A percentile compares a stretch with the other conserved stretches of the same genome.
Evolutionary conservation across 1,139 yeast species (phyloP).

Genomic region (Saccharomycopsis hybrid): DNA sequence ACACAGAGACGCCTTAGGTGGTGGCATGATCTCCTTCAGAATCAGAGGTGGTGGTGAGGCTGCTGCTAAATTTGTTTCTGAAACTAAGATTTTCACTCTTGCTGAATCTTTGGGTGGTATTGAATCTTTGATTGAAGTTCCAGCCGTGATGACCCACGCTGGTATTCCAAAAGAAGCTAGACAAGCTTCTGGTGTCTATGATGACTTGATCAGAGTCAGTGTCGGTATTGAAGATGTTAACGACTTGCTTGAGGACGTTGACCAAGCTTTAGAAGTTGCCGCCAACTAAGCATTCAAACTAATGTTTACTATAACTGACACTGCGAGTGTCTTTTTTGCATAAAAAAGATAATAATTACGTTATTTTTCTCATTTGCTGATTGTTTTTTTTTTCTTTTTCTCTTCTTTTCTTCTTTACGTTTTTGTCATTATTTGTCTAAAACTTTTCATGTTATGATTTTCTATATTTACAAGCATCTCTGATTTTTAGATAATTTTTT

Average conservation of each 20-base stretch:
- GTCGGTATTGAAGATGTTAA: conserved; percentile 85
- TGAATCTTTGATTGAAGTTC: conserved; percentile 81
- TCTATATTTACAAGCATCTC: too few species aligned
- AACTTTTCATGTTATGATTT: neutral
- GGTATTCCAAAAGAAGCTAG: conserved; percentile 81
- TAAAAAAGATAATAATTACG: neutral
- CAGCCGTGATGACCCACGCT: conserved; percentile 91
- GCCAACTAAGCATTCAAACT: conserved; percentile 1
- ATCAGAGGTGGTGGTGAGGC: conserved; percentile 75
- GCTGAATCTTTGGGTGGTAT: conserved; percentile 92
- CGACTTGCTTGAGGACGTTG: conserved; percentile 68
- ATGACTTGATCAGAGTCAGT: conserved; percentile 74
- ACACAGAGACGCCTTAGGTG: conserved; percentile 83
- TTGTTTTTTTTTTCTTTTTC: neutral
- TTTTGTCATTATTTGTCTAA: neutral
- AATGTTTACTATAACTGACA: neutral
- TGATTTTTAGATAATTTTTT: too few species aligned
- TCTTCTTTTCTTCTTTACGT: neutral
- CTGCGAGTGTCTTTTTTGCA: neutral
- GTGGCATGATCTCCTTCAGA: conserved; percentile 89
- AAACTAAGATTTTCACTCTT: conserved; percentile 71
- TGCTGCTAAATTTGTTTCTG: conserved; percentile 67
- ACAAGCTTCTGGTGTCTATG: conserved; percentile 75
- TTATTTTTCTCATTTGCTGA: neutral
- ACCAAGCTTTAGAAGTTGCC: conserved; percentile 54